phyloP scores from a whole-genome alignment of 805 yeast genomes.

The Candida stauntonica region DNA sequence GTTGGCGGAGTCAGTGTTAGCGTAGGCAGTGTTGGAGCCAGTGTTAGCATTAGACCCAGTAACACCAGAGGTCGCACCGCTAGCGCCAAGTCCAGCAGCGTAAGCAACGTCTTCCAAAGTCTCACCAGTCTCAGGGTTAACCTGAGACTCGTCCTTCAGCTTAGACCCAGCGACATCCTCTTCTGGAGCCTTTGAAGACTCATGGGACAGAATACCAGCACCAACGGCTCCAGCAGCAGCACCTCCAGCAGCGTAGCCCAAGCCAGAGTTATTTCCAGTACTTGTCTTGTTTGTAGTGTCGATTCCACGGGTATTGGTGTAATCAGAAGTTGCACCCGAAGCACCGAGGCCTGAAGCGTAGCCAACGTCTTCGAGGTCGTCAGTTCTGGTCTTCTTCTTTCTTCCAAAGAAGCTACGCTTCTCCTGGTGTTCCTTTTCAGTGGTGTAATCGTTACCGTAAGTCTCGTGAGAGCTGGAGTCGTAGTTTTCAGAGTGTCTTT shows the following conservation, averaged over 20 bases:
- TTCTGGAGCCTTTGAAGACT: not conserved
- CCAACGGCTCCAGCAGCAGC: constrained; percentile 5
- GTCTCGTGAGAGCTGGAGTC: constrained; percentile 27
- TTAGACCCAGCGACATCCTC: too few relatives aligned
- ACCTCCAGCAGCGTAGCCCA: constrained; percentile 2
- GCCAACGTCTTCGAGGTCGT: constrained; percentile 14
- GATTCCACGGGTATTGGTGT: constrained; percentile 5
- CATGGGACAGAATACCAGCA: not conserved
- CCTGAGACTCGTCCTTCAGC: too few relatives aligned
- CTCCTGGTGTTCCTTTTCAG: constrained; percentile 14
- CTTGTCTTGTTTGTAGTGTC: not conserved
- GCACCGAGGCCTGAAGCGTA: constrained; percentile 15
- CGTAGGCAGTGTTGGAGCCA: not conserved
- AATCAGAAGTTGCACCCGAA: constrained; percentile 13
- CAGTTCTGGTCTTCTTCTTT: constrained; percentile 9
- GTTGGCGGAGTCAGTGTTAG: not conserved
- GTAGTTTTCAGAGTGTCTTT: constrained; percentile 18
- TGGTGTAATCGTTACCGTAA: constrained; percentile 24
- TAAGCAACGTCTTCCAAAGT: constrained; percentile 10
- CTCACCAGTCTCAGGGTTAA: constrained; percentile 1
- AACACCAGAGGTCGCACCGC: constrained; percentile 6
- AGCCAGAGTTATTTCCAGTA: not conserved
- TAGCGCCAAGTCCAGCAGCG: constrained; percentile 4
- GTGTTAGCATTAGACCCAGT: not conserved
- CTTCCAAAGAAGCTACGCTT: constrained; percentile 16